Conservation (phyloP, 2,329 filamentous ascomycete species). For the Fusarium guadeloupense region DNA sequence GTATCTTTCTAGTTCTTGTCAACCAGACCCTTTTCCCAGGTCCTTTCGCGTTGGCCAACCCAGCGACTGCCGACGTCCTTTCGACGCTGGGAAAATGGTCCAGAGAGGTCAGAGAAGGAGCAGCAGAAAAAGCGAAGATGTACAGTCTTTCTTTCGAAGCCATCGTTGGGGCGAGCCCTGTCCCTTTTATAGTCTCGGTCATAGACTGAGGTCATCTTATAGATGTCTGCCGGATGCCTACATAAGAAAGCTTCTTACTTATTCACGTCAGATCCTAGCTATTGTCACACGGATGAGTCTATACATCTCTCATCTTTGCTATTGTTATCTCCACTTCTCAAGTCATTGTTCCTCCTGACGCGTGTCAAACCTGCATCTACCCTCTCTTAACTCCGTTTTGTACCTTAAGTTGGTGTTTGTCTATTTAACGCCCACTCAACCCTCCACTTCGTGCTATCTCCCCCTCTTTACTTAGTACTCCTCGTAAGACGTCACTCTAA, state of each 20-base stretch:
- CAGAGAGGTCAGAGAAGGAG: conserved; percentile 16
- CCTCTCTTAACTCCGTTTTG: conserved; percentile 11
- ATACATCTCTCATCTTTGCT: background rate
- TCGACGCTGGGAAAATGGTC: conserved; percentile 33
- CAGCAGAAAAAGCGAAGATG: conserved; percentile 25
- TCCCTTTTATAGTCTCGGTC: conserved; percentile 42
- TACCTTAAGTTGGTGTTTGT: conserved; percentile 23
- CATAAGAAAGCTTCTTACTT: conserved; percentile 1
- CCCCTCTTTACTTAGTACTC: conserved; percentile 13
- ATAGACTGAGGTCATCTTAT: conserved; percentile 35
- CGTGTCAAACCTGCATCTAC: background rate
- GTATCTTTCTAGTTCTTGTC: conserved; percentile 32
- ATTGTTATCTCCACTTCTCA: conserved; percentile 8
- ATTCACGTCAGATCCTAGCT: background rate
- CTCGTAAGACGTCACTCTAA: conserved; percentile 8
- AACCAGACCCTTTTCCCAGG: conserved; percentile 29
- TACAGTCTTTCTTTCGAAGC: conserved; percentile 20
- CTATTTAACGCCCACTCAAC: conserved; percentile 9
- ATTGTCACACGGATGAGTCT: conserved; percentile 4
- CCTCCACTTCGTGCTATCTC: conserved; percentile 26
- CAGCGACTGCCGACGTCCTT: conserved; percentile 33
- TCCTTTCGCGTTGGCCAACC: conserved; percentile 35
- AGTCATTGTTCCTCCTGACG: background rate
- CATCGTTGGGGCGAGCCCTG: conserved; percentile 28
- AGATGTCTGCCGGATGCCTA: conserved; percentile 4